phyloP scores from a whole-genome alignment of 2,329 filamentous ascomycete species.

The Fusarium pilosicola region DNA sequence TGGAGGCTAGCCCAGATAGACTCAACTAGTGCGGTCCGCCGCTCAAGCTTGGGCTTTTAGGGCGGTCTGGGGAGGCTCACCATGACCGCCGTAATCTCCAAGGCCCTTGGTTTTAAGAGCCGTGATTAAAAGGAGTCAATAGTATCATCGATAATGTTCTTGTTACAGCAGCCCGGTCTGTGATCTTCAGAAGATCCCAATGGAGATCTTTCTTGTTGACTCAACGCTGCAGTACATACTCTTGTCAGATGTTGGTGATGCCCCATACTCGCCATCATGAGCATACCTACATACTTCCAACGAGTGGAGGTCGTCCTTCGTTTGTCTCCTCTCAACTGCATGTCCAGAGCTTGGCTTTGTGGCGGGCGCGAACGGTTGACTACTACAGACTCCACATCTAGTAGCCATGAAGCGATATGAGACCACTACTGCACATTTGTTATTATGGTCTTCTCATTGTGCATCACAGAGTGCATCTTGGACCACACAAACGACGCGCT shows the following conservation, averaged over 20 bases:
- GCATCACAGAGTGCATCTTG: slow-evolving; percentile 23
- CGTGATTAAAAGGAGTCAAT: slow-evolving; percentile 32
- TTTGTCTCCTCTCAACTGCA: slow-evolving; percentile 14
- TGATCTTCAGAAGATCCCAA: slow-evolving; percentile 32
- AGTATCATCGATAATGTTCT: slow-evolving; percentile 13
- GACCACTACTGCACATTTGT: slow-evolving; percentile 28
- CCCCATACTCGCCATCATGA: slow-evolving; percentile 12
- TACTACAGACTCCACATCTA: slow-evolving; percentile 19
- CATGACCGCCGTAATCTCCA: slow-evolving; percentile 22
- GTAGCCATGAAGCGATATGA: slow-evolving; percentile 23
- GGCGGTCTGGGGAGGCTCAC: slow-evolving; percentile 12
- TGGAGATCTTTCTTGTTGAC: background rate
- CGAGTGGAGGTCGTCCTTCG: slow-evolving; percentile 9
- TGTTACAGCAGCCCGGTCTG: slow-evolving; percentile 1
- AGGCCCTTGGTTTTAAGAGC: slow-evolving; percentile 21
- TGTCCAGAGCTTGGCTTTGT: slow-evolving; percentile 30
- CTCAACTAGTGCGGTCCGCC: slow-evolving; percentile 23
- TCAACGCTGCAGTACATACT: background rate
- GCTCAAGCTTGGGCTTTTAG: slow-evolving; percentile 32
- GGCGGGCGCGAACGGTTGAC: slow-evolving; percentile 34
- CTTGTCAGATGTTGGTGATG: background rate
- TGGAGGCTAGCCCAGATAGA: slow-evolving; percentile 24
- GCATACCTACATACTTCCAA: background rate
- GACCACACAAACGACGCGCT: slow-evolving; percentile 24
- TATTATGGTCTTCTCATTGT: slow-evolving; percentile 25